Evolutionary conservation across 208 protist genomes (phyloP).

Genomic region (Herpetomonas samuelpessoai): DNA sequence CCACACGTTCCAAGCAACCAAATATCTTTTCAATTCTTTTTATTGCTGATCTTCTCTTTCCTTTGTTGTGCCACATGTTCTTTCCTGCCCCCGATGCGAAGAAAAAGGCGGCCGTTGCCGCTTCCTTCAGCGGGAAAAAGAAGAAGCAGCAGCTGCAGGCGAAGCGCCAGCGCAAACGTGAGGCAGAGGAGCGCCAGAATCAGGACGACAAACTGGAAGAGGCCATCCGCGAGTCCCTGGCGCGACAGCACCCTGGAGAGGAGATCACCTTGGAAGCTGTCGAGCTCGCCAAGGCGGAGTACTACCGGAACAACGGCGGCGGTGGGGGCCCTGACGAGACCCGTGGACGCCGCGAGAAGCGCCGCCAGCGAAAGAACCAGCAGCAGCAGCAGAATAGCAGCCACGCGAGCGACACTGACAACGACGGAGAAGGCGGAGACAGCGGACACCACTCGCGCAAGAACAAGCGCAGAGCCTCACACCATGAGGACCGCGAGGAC

Average conservation of each 20-base stretch:
- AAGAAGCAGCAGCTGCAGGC: conserved; percentile 92
- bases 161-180: conserved; percentile 75
- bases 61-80: not conserved
- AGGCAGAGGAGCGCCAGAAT: conserved; percentile 30
- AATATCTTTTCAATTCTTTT: too few species aligned
- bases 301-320: not conserved
- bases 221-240: conserved; percentile 19
- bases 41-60: conserved; percentile 9
- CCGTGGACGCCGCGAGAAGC: not conserved
- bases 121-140: conserved; percentile 87
- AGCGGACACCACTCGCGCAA: not conserved
- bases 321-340: not conserved
- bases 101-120: conserved; percentile 5
- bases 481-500: conserved; percentile 6
- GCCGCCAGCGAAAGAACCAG: not conserved
- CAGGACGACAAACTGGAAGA: conserved; percentile 21
- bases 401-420: not conserved
- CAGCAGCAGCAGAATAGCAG: not conserved
- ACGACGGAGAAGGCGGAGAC: not conserved
- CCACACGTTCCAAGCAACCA: too few species aligned
- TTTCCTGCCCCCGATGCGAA: not conserved
- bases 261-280: conserved; percentile 17
- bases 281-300: not conserved
- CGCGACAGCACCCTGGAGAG: conserved; percentile 8
- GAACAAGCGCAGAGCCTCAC: too few species aligned